Evolutionary conservation across 2,329 filamentous ascomycete species (phyloP), one percentile per base, ranked within the genome.

Genomic region (Diplocarpon mali): DNA sequence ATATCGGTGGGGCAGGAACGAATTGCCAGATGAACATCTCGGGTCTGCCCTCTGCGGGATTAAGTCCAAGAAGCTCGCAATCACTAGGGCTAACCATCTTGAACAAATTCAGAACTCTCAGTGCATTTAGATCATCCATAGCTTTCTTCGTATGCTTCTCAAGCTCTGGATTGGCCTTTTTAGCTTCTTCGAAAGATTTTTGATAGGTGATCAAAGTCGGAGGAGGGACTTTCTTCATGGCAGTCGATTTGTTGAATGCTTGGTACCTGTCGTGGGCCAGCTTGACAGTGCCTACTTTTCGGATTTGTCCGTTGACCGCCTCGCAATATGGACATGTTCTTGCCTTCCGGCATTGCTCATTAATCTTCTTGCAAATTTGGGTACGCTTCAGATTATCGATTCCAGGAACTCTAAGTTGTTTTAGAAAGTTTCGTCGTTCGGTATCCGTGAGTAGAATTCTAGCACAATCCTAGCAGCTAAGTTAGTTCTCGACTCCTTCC

Each of bases 21-120:
- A 88, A 94, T 60, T 95, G 89, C 92, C 92, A 98, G 36, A 98
- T 78, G 63, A 96, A 93, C 80, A 94, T 94, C 62, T 98, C 92
- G 0, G 92, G 92, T 14, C 89, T 76, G 10, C 87, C 87, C 56
- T 95, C 88, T 12, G 77, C 73, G 1, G 89, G 85, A 58, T 95
- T 81, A 57, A 98, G 76, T 4, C 90, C 90, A 1, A 98, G 71
- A 16, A 98, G 72, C 63, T 96, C 89, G 62, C 90, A 95, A 62
- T 98, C 92, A 7, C 78, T 76, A 2, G 84, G 76, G 11, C 79
- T 82, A 45, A 98, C 87, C 59, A 83, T 80, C 64, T 88, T 89
- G 69, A 98, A 95, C 28, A 98, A 74, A 55, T 94, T 94, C 45
- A 96, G 68, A 1, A 94, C 86, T 47, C 85, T 75, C 17, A 96